Evolutionary conservation across 352 stramenopile species (phyloP).

Genomic region (Globisporangium solare): DNA sequence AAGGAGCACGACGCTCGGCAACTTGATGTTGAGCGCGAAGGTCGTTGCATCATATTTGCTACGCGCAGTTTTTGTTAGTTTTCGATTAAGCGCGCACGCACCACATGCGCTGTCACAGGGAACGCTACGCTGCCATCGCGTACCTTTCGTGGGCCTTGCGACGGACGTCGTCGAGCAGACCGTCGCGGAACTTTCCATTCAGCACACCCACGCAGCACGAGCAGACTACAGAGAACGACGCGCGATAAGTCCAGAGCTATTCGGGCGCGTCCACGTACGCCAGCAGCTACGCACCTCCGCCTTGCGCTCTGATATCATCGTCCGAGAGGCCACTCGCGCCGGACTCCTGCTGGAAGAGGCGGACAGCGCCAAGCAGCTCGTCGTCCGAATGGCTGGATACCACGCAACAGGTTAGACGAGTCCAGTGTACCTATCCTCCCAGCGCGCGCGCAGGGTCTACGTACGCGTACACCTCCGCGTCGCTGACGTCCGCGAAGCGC

Average conservation of each 20-base stretch:
- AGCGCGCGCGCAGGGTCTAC: constrained; percentile 7
- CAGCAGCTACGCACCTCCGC: constrained; percentile 2
- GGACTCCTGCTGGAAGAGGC: not conserved
- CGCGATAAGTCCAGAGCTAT: too few species aligned
- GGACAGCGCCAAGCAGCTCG: constrained; percentile 19
- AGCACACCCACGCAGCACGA: constrained; percentile 69
- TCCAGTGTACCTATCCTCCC: too few species aligned
- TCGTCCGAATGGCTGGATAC: constrained; percentile 24
- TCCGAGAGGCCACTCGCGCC: not conserved
- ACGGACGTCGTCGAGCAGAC: constrained; percentile 37
- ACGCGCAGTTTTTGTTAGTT: not conserved
- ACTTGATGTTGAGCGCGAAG: constrained; percentile 79
- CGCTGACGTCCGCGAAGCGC: constrained; percentile 46
- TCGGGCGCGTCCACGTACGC: not conserved
- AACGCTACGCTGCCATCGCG: not conserved
- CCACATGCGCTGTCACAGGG: not conserved
- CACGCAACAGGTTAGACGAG: too few species aligned
- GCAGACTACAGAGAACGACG: constrained; percentile 30
- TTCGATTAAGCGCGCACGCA: not conserved
- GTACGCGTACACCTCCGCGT: constrained; percentile 50
- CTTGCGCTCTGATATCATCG: not conserved
- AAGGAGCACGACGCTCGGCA: constrained; percentile 72
- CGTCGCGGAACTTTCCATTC: constrained; percentile 34
- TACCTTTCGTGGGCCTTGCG: constrained; percentile 31
- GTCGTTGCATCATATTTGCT: constrained; percentile 58